Conservation (phyloP, 2,329 filamentous ascomycete species). For the Nothopassalora personata region DNA sequence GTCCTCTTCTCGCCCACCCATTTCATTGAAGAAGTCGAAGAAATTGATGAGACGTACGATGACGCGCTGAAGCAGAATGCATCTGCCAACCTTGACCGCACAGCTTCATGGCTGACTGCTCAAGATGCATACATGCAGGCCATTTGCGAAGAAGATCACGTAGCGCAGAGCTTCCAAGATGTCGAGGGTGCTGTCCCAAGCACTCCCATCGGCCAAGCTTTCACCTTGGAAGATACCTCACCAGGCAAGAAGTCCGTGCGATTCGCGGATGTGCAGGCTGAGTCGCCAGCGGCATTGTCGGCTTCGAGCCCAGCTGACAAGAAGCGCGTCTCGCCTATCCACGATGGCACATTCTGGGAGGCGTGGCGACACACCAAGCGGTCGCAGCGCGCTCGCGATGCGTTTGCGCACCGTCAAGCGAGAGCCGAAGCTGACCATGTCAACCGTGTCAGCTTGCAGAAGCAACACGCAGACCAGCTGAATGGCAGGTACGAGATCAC, state of each 20-base stretch:
- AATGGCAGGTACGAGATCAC: slow-evolving; percentile 79
- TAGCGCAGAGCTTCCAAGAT: slow-evolving; percentile 27
- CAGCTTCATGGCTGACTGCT: slow-evolving; percentile 76
- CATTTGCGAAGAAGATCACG: slow-evolving; percentile 29
- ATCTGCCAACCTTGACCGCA: slow-evolving; percentile 73
- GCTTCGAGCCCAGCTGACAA: slow-evolving; percentile 1
- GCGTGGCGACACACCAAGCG: slow-evolving; percentile 60
- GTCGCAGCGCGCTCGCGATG: slow-evolving; percentile 59
- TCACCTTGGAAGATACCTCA: slow-evolving; percentile 25
- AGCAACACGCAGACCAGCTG: slow-evolving; percentile 72
- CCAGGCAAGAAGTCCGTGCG: slow-evolving; percentile 68
- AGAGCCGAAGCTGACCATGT: slow-evolving; percentile 87
- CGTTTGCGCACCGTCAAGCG: slow-evolving; percentile 76
- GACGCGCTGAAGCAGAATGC: slow-evolving; percentile 66
- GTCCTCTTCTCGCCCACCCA: slow-evolving; percentile 38
- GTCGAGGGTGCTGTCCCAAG: slow-evolving; percentile 27
- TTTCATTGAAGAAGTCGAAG: slow-evolving; percentile 36
- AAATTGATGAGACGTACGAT: slow-evolving; percentile 65
- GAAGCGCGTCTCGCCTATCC: slow-evolving; percentile 32
- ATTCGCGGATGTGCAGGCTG: slow-evolving; percentile 43
- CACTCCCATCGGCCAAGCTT: slow-evolving; percentile 27
- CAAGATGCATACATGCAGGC: slow-evolving; percentile 62
- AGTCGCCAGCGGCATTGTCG: slow-evolving; percentile 1
- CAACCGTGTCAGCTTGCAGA: slow-evolving; percentile 66
- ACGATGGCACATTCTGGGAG: slow-evolving; percentile 66